These are phyloP conservation scores for Amylocystis lapponica DNA, from an alignment of 768 basidiomycete species.

Conservation along the genomic window DNA sequence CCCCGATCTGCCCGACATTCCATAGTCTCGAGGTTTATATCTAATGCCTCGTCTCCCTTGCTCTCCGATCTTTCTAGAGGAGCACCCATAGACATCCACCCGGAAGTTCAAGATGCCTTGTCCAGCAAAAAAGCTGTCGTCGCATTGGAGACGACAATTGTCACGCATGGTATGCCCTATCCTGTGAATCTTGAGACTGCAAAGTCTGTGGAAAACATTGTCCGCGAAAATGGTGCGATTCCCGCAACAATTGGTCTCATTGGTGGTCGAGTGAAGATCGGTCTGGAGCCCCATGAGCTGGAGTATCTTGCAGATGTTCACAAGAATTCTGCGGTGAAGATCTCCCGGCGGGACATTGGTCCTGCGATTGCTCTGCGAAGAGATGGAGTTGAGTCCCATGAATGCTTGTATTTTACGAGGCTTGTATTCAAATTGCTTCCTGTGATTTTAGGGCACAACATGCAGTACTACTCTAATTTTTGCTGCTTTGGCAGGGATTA, in stretches of 20 bases:
- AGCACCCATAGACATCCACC: conserved; percentile 57
- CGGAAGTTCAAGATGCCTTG: conserved; percentile 82
- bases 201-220: conserved; percentile 62
- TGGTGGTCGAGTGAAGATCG: conserved; percentile 81
- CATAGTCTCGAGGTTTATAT: too few relatives aligned
- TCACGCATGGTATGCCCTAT: conserved; percentile 89
- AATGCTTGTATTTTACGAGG: too few relatives aligned
- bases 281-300: conserved; percentile 60
- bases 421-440: too few relatives aligned
- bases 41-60: too few relatives aligned
- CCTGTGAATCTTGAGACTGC: conserved; percentile 74
- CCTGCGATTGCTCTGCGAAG: conserved; percentile 59
- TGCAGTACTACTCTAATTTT: conserved; percentile 72
- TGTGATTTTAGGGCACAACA: conserved; percentile 62
- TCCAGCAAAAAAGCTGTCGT: conserved; percentile 63
- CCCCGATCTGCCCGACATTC: too few relatives aligned
- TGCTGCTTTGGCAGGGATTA: conserved; percentile 80
- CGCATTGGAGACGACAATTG: conserved; percentile 87
- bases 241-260: conserved; percentile 92
- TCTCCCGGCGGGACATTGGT: conserved; percentile 79
- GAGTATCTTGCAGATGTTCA: conserved; percentile 56
- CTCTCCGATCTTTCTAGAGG: too few relatives aligned
- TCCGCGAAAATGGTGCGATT: conserved; percentile 67
- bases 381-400: conserved; percentile 43
- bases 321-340: conserved; percentile 44